These are phyloP conservation scores for Ceratobasidium sp. DNA, from an alignment of 1,284 basidiomycete genomes.

Conservation along the genomic window DNA sequence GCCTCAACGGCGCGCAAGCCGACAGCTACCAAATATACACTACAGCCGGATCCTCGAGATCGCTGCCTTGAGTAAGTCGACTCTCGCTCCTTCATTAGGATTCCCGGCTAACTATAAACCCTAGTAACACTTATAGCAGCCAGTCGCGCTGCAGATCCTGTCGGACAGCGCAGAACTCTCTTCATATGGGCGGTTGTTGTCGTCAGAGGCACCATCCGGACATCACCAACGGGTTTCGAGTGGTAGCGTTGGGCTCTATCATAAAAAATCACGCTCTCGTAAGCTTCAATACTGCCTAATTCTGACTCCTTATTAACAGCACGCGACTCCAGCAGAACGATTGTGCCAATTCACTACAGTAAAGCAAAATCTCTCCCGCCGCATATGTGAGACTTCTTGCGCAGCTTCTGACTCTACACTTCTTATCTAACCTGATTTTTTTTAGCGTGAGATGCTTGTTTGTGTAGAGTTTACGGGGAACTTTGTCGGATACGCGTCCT, in stretches of 20 bases:
- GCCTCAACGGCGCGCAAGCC: conserved; percentile 79
- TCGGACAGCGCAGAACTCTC: conserved; percentile 90
- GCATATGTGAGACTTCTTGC: conserved; percentile 77
- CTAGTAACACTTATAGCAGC: conserved; percentile 91
- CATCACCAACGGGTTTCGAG: conserved; percentile 86
- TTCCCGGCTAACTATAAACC: conserved; percentile 24
- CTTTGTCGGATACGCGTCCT: conserved; percentile 94
- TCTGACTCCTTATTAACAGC: conserved; percentile 39
- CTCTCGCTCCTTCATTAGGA: conserved; percentile 1
- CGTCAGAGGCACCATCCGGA: conserved; percentile 92
- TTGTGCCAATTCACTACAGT: conserved; percentile 98
- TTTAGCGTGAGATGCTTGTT: conserved; percentile 87
- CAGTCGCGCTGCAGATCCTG: conserved; percentile 87
- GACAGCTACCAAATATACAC: conserved; percentile 77
- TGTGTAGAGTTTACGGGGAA: conserved; percentile 98
- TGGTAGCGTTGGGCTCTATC: conserved; percentile 91
- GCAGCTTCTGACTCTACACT: conserved; percentile 38
- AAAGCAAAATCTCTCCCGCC: conserved; percentile 96
- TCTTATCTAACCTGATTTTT: conserved; percentile 42
- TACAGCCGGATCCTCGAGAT: conserved; percentile 93
- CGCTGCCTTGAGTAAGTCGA: conserved; percentile 86
- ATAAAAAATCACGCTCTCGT: conserved; percentile 91
- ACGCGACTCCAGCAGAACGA: conserved; percentile 71
- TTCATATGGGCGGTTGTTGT: conserved; percentile 89
- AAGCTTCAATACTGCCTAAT: conserved; percentile 56